Base-by-base conservation (phyloP, 257 asterid species). In the Penstemon eatonii region DNA sequence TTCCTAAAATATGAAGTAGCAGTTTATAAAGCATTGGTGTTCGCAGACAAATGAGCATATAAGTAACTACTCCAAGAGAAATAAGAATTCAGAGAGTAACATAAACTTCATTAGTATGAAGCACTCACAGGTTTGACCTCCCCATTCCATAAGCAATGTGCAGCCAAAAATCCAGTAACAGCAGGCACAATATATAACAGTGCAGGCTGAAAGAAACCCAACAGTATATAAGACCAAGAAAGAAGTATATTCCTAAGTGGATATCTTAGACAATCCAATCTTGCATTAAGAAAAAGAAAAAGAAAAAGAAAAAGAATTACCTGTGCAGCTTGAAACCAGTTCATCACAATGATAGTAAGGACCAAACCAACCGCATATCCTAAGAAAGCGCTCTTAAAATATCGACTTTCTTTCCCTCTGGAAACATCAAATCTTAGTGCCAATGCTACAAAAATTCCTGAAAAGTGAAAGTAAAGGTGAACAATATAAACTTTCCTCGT, bases 261-360 rank as follows among this genome's bases (percentile, higher is more conserved):
- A 44, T 9, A 19, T 39, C 49, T 52, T 38, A 4, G 54, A 59
- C 3, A 40, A 39, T 40, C 19, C 45, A 41, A 56, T 72, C 66
- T 46, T 6, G 60, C 0, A 8, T 41, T 13, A 63, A 50, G 42
- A 69, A 52, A 36, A 60, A 13, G 4, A 19, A 18, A 13, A 60
- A 13, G 4, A 19, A 18, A 13, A n/a, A 60, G 18, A 15, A n/a
- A 60, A 25, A 36, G 9, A 59, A 83, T 51, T 61, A 88, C 99
- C 85, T 93, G 99, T 67, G 96, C 99, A 72, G 99, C 97, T 85
- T 93, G 96, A 82, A 88, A 93, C 99, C 99, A 93, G 80, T 90
- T 93, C 99, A 93, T 93, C 66, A 90, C 94, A 37, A 87, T 46
- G 66, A 93, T 93, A 8, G 99, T 93, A 44, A 79, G 81, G 57